Percentiles rank a stretch among this genome's conserved stretches.
phyloP scores from a whole-genome alignment of 176 grass and related monocot species.

The Carex kokanica region DNA sequence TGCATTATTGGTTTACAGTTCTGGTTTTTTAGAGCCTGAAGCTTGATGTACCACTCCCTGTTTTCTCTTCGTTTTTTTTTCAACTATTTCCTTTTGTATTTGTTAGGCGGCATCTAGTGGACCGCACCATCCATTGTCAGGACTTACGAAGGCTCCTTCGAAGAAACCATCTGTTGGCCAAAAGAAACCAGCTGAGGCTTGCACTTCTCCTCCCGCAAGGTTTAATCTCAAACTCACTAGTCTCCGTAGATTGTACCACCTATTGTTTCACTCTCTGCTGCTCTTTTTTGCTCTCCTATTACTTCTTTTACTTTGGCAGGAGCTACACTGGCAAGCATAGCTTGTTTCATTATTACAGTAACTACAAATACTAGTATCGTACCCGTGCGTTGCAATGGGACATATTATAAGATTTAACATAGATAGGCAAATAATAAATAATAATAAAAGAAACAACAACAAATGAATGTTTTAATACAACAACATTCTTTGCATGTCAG shows the following conservation, averaged over 20 bases:
- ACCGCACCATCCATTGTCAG: conserved; percentile 31
- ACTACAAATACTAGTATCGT: background rate
- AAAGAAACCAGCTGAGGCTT: conserved; percentile 74
- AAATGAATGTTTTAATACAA: too few species aligned
- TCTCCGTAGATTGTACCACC: conserved; percentile 17
- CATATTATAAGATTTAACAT: too few species aligned
- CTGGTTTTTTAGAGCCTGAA: background rate
- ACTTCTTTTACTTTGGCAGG: background rate
- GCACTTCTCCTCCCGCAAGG: conserved; percentile 62
- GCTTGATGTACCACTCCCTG: background rate
- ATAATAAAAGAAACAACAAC: too few species aligned
- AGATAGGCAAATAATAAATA: too few species aligned
- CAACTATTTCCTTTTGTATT: background rate
- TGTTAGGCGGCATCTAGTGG: conserved; percentile 50
- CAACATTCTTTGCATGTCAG: too few species aligned
- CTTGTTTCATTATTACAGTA: background rate
- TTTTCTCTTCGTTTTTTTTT: background rate
- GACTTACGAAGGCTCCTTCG: conserved; percentile 53
- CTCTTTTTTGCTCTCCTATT: background rate
- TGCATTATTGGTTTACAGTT: conserved; percentile 1
- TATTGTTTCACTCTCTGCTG: conserved; percentile 9
- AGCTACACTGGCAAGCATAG: background rate
- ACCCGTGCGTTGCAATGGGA: too few species aligned
- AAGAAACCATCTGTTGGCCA: conserved; percentile 85
- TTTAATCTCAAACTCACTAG: conserved; percentile 31